phyloP scores from a whole-genome alignment of 768 basidiomycete species.

The Tylopilus sp. region DNA sequence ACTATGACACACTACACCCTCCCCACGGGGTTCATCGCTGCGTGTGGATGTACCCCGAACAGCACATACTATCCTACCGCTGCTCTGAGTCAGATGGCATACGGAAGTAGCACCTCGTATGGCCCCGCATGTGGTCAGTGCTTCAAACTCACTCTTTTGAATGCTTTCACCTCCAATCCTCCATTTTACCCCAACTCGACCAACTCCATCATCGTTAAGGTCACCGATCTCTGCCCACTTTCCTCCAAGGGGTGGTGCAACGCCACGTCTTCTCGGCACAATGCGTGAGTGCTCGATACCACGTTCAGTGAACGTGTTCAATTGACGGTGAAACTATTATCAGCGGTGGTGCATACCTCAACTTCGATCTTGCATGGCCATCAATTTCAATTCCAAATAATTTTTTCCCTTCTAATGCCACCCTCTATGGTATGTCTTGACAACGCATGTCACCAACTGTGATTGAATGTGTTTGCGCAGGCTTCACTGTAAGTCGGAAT shows the following conservation, averaged over 20 bases:
- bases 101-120: constrained; percentile 66
- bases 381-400: constrained; percentile 62
- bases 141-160: constrained; percentile 72
- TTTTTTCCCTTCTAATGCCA: constrained; percentile 72
- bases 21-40: constrained; percentile 47
- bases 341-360: constrained; percentile 67
- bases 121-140: constrained; percentile 76
- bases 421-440: constrained; percentile 53
- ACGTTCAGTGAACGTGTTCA: neutral
- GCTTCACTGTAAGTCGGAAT: constrained; percentile 35
- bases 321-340: neutral
- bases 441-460: neutral
- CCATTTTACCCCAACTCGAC: constrained; percentile 62
- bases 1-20: constrained; percentile 76
- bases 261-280: constrained; percentile 57
- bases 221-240: constrained; percentile 77
- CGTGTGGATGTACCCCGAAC: constrained; percentile 71
- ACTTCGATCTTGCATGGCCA: constrained; percentile 82
- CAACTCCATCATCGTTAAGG: constrained; percentile 67
- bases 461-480: constrained; percentile 34
- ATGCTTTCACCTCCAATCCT: constrained; percentile 62
- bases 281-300: constrained; percentile 47
- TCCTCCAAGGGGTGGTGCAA: constrained; percentile 66
- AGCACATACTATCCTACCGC: constrained; percentile 74
- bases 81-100: constrained; percentile 77